Percentiles rank a stretch among this genome's conserved stretches.
These are phyloP conservation scores for Dactylellina leptospora DNA, from an alignment of 2,329 filamentous ascomycete species.

Conservation along the genomic window DNA sequence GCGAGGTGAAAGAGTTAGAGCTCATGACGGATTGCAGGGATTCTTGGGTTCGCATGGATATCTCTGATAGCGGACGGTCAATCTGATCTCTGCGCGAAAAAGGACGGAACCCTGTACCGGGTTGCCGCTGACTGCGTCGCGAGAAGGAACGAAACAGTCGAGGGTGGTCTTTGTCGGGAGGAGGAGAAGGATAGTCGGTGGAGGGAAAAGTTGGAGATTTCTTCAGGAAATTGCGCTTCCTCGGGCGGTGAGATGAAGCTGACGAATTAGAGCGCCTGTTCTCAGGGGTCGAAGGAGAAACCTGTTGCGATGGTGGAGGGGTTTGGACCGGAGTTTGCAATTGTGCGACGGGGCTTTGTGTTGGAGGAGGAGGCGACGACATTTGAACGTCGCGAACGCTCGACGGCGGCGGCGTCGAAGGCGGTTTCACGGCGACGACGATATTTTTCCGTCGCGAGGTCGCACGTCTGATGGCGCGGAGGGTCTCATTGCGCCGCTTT, in stretches of 20 bases:
- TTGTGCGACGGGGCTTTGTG: slow-evolving; percentile 51
- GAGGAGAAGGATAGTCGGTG: slow-evolving; percentile 43
- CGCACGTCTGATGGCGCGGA: slow-evolving; percentile 42
- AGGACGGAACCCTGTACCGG: slow-evolving; percentile 30
- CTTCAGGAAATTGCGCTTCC: slow-evolving; percentile 45
- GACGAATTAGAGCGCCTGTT: slow-evolving; percentile 55
- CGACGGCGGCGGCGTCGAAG: slow-evolving; percentile 36
- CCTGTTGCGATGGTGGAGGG: slow-evolving; percentile 41
- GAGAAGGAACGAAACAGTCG: slow-evolving; percentile 47
- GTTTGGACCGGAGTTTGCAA: slow-evolving; percentile 52
- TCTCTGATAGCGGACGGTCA: slow-evolving; percentile 53
- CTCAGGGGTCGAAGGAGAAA: slow-evolving; percentile 41
- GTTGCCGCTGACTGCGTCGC: slow-evolving; percentile 16
- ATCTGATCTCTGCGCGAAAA: slow-evolving; percentile 50
- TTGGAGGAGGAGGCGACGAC: slow-evolving; percentile 42
- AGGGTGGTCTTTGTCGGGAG: slow-evolving; percentile 49
- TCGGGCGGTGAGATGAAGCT: slow-evolving; percentile 54
- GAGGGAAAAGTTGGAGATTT: slow-evolving; percentile 48
- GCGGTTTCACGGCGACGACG: not conserved
- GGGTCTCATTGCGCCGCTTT: slow-evolving; percentile 46
- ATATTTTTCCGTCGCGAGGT: slow-evolving; percentile 49
- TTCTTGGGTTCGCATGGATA: slow-evolving; percentile 53
- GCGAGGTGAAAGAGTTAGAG: slow-evolving; percentile 54
- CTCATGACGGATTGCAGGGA: slow-evolving; percentile 52
- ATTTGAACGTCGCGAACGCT: slow-evolving; percentile 39